Evolutionary conservation across 2,329 filamentous ascomycete species (phyloP).

Genomic region (Colletotrichum costaricense): DNA sequence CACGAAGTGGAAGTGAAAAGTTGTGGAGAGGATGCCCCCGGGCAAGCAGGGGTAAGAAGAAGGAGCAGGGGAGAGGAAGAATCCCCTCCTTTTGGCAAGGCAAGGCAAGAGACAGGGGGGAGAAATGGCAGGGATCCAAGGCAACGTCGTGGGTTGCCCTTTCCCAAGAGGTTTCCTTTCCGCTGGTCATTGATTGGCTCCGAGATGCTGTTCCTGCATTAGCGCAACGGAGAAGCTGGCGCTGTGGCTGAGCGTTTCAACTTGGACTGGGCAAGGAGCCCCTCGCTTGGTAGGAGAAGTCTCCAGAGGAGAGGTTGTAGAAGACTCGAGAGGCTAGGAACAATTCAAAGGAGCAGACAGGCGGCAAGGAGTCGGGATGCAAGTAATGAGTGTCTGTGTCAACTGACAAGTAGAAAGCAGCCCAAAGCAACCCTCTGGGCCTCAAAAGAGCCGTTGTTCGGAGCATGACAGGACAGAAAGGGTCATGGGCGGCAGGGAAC

Average conservation of each 20-base stretch:
- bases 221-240: conserved; percentile 16
- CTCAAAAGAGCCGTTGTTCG: not conserved
- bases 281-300: not conserved
- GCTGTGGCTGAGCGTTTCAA: conserved; percentile 38
- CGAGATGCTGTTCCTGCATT: conserved; percentile 34
- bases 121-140: not conserved
- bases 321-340: not conserved
- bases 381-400: not conserved
- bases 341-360: not conserved
- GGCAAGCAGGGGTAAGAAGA: not conserved
- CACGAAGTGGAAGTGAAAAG: conserved; percentile 5
- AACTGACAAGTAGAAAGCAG: not conserved
- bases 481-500: not conserved
- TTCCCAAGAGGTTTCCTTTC: conserved; percentile 29
- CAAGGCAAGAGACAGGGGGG: not conserved
- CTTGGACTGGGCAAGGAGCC: conserved; percentile 19
- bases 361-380: not conserved
- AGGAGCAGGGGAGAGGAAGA: not conserved
- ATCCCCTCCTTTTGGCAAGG: not conserved
- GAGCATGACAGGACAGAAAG: not conserved
- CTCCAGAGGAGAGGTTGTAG: not conserved
- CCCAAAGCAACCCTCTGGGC: not conserved
- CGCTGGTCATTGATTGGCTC: conserved; percentile 16
- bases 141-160: not conserved
- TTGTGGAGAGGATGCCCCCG: conserved; percentile 11